Base-by-base conservation (phyloP, 2,329 filamentous ascomycete genomes). In the Trichoderma arundinaceum region DNA sequence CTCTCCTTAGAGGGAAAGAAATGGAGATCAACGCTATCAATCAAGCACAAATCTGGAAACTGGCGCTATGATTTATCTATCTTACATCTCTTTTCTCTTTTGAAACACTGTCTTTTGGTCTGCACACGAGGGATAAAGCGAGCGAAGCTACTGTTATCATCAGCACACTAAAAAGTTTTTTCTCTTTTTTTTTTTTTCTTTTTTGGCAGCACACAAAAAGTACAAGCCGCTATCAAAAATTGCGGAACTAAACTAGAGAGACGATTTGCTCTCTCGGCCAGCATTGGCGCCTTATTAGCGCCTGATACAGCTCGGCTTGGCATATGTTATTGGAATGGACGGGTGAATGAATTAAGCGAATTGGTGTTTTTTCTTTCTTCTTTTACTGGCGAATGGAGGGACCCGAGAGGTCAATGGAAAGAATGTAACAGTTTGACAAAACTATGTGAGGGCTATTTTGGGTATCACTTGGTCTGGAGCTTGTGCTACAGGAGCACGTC, bases 261-360 rank as follows among this genome's bases (percentile, higher is more conserved):
- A 32, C 39, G 41, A 48, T 63, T 19, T 46, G 48, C 32, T 17
- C 64, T 49, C 64, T 43, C 17, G 43, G 43, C 43, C 52, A 35
- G 64, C 49, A 61, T 39, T 54, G 51, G 41, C 61, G 61, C 41
- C 22, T 41, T 56, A 43, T 48, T 56, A 51, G 64, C 57, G 58
- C 57, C 48, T 52, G 12, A 49, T 48, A 46, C 15, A 32, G 12
- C 43, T 39, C n/a, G 43, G 64, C 64, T 66, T 66, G 64, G 64
- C 64, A 59, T 60, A 43, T 53, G 41, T 44, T 48, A 56, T n/a
- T 56, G 49, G 57, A 61, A 56, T 46, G 64, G 33, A 52, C 48
- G 54, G 44, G 51, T 61, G 46, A n/a, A 61, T 44, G 15, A 28
- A 39, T 48, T 48, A 35, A 48, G 52, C 52, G 61, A 57, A 56